Evolutionary conservation across 148 eudicot genomes (phyloP), one percentile per base, ranked within the genome.

Genomic region (Rhododendron molle): DNA sequence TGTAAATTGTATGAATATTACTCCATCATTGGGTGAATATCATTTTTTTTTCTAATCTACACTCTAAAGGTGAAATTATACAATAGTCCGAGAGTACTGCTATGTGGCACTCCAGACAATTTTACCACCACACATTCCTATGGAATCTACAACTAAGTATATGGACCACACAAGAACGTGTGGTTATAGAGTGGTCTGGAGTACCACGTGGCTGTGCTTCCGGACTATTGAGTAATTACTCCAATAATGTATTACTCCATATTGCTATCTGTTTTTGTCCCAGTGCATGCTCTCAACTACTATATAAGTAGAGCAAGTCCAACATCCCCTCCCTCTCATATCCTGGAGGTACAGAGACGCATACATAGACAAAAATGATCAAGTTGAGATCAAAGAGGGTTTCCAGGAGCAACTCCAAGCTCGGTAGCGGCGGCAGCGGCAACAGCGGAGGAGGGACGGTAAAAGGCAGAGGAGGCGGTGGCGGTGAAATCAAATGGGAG

Each of bases 401-500:
- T 79, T 90, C 81, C 20, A 87, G 91, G 46, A 89, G 88, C 89
- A 89, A 69, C 85, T 90, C 92, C 9, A 90, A 92, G 90, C 85
- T 88, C 56, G 76, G 90, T 34, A 76, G 81, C 60, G 28, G 56
- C 60, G 28, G 56, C 60, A 21, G 56, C 47, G 5, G 50, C 30
- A 83, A 72, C 36, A 58, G 30, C 36, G 81, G 71, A 8, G 87
- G 49, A 1, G 83, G 62, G 36, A 81, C 81, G 78, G 85, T 21
- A 47, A 81, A 44, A 38, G 83, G 74, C 3, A n/a, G 88, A 16
- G 88, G 83, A 1, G 85, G 60, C 26, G 58, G 83, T 1, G 85
- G 60, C 20, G 58, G 87, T 7, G 91, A 92, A 69, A 92, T 92
- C 83, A 90, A 90, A 88, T 93, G 96, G 96, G 96, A 92, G 36